Percentiles rank a stretch among this genome's conserved stretches.
Conservation (phyloP, 2,329 filamentous ascomycete species). For the Paraconiothyrium brasiliense region DNA sequence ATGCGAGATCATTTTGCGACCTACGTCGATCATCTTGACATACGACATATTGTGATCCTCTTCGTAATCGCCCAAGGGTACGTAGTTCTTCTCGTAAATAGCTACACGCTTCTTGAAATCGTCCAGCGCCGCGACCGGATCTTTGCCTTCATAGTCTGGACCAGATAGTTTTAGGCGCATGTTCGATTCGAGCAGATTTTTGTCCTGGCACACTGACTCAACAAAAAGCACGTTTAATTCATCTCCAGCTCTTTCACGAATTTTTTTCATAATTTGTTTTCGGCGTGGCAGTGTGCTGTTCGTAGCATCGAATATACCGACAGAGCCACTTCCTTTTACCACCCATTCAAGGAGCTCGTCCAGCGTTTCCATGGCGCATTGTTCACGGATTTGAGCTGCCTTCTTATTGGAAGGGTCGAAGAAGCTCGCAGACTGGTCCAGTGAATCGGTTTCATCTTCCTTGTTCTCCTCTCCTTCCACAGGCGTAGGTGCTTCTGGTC, state of each 20-base stretch:
- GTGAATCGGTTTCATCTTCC: slow-evolving; percentile 58
- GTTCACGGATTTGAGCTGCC: slow-evolving; percentile 84
- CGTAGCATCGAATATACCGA: slow-evolving; percentile 95
- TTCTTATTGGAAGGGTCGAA: slow-evolving; percentile 90
- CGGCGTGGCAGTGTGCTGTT: slow-evolving; percentile 92
- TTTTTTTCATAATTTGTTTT: slow-evolving; percentile 82
- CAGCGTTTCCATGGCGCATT: slow-evolving; percentile 89
- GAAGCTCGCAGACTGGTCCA: slow-evolving; percentile 91
- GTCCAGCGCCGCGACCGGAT: slow-evolving; percentile 81
- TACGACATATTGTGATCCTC: slow-evolving; percentile 92
- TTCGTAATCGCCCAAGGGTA: slow-evolving; percentile 88
- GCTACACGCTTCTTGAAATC: slow-evolving; percentile 94
- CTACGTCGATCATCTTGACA: slow-evolving; percentile 97
- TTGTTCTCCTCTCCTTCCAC: slow-evolving; percentile 25
- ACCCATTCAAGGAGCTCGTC: slow-evolving; percentile 94
- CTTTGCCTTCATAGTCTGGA: slow-evolving; percentile 94
- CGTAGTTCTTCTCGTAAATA: slow-evolving; percentile 94
- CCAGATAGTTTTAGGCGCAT: slow-evolving; percentile 97
- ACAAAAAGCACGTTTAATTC: slow-evolving; percentile 91
- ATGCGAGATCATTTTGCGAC: slow-evolving; percentile 90
- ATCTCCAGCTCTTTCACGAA: slow-evolving; percentile 83
- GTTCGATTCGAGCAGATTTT: slow-evolving; percentile 86
- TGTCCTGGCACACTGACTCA: slow-evolving; percentile 90
- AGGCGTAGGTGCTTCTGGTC: slow-evolving; percentile 34
- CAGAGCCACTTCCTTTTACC: slow-evolving; percentile 80